Percentiles rank a stretch among this genome's conserved stretches.
Conservation (phyloP, 2,329 filamentous ascomycete genomes). For the Ceratocystis papillata region DNA sequence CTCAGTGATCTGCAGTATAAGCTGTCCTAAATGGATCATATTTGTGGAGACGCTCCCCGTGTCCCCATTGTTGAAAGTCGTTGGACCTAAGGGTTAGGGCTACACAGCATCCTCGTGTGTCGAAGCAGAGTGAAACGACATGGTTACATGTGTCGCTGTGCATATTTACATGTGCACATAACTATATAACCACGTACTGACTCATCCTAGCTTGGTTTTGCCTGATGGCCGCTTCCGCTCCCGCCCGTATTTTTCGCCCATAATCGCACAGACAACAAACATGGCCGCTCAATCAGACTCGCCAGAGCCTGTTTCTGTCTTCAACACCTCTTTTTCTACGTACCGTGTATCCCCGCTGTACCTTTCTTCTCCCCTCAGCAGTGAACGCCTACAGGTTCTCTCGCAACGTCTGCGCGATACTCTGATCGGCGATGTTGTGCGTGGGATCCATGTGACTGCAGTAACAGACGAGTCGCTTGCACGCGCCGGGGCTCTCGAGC, state of each 20-base stretch:
- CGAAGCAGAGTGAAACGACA: background rate
- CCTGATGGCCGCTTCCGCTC: too few relatives aligned
- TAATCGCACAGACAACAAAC: background rate
- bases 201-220: too few relatives aligned
- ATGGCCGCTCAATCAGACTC: slow-evolving; percentile 21
- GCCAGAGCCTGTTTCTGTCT: slow-evolving; percentile 36
- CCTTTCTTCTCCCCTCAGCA: slow-evolving; percentile 30
- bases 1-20: too few relatives aligned
- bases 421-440: slow-evolving; percentile 49
- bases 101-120: background rate
- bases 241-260: background rate
- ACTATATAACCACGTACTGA: too few relatives aligned
- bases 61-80: too few relatives aligned
- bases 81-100: background rate
- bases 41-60: too few relatives aligned
- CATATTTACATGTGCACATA: too few relatives aligned
- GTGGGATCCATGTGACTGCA: slow-evolving; percentile 44
- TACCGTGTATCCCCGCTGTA: slow-evolving; percentile 46
- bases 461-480: slow-evolving; percentile 35
- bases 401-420: slow-evolving; percentile 43
- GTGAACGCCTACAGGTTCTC: slow-evolving; percentile 35
- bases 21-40: too few relatives aligned
- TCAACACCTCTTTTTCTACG: slow-evolving; percentile 49
- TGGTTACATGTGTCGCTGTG: too few relatives aligned
- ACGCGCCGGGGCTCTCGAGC: slow-evolving; percentile 37